Conservation (phyloP, 164 flowering plant species). For the Tetrastigma voinierianum region DNA sequence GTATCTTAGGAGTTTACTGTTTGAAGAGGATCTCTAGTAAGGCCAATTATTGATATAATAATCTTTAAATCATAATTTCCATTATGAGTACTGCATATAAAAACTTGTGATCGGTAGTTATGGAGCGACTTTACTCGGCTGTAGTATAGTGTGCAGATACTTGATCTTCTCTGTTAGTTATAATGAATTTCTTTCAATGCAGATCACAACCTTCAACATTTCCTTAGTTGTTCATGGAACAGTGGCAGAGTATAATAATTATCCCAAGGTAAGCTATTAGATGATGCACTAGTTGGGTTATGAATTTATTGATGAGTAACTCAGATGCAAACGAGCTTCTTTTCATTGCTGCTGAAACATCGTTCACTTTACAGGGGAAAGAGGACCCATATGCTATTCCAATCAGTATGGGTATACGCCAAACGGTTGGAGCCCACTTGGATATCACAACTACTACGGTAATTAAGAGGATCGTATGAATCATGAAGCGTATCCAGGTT, state of each 20-base stretch:
- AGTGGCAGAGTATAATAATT: constrained; percentile 78
- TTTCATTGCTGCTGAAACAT: constrained; percentile 9
- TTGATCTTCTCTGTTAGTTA: neutral
- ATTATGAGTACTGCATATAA: too few species aligned
- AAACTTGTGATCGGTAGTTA: too few species aligned
- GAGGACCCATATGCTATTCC: constrained; percentile 79
- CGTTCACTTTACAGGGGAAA: constrained; percentile 45
- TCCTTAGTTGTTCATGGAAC: constrained; percentile 94
- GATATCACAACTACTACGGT: constrained; percentile 90
- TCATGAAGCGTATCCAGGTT: constrained; percentile 96
- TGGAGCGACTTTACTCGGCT: neutral
- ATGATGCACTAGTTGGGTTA: neutral
- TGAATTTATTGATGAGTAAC: neutral
- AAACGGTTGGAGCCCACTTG: constrained; percentile 75
- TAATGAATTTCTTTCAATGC: constrained; percentile 20
- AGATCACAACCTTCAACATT: constrained; percentile 93
- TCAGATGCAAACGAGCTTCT: constrained; percentile 1
- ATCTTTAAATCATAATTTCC: too few species aligned
- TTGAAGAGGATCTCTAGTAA: too few species aligned
- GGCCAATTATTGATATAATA: too few species aligned
- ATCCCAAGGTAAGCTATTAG: constrained; percentile 51
- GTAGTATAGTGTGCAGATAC: neutral
- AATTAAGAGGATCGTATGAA: constrained; percentile 88
- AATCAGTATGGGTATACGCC: constrained; percentile 70
- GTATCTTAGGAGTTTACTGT: too few species aligned